Conservation (phyloP, 805 yeast genomes). For the Priceomyces medius region DNA sequence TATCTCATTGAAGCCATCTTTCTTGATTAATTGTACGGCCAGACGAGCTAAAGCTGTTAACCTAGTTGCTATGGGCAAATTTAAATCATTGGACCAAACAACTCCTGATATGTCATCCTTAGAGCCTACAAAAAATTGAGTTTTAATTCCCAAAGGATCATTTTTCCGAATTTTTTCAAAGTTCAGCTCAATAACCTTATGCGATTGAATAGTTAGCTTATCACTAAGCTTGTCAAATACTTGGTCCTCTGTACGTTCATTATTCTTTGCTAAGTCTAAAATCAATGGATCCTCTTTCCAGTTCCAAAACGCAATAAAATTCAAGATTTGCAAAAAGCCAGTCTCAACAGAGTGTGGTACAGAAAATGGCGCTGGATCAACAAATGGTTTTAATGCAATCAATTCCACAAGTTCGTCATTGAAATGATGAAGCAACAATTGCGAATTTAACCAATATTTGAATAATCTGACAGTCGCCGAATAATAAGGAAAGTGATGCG, state of each 20-base stretch:
- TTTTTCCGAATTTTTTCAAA: conserved; percentile 66
- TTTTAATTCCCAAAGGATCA: conserved; percentile 79
- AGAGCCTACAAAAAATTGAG: conserved; percentile 81
- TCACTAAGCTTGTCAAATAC: conserved; percentile 51
- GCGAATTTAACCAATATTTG: conserved; percentile 88
- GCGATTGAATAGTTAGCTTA: conserved; percentile 57
- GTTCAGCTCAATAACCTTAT: conserved; percentile 59
- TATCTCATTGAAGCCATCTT: conserved; percentile 37
- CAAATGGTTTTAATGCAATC: conserved; percentile 78
- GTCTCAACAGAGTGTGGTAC: conserved; percentile 76
- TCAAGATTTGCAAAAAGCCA: conserved; percentile 75
- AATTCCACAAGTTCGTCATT: conserved; percentile 80
- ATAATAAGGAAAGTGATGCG: conserved; percentile 68
- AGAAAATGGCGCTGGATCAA: conserved; percentile 82
- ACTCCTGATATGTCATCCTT: conserved; percentile 85
- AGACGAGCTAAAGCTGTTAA: conserved; percentile 83
- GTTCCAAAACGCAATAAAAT: conserved; percentile 81
- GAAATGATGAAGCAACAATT: conserved; percentile 67
- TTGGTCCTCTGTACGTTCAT: conserved; percentile 24
- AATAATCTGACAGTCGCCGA: conserved; percentile 81
- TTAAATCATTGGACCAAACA: conserved; percentile 66
- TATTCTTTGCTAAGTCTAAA: conserved; percentile 63
- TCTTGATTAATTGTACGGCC: conserved; percentile 55
- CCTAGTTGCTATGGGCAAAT: conserved; percentile 80
- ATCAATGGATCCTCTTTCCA: conserved; percentile 89